Conservation (phyloP, 129 eudicot genomes). For the Sambucus nigra region DNA sequence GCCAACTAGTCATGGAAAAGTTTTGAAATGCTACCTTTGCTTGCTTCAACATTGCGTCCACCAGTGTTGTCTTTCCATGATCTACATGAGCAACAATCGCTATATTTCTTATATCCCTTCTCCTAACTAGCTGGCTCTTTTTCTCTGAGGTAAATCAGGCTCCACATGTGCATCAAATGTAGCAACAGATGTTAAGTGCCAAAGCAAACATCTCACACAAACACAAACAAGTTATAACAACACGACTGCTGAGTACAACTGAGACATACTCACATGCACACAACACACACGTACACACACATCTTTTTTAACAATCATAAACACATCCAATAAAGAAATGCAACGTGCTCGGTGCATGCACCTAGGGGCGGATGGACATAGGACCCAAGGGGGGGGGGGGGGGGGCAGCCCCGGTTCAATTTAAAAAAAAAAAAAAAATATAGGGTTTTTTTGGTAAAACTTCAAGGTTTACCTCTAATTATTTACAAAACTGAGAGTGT, state of each 20-base stretch:
- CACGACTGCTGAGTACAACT: background rate
- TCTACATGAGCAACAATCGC: constrained; percentile 99
- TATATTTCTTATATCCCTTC: constrained; percentile 81
- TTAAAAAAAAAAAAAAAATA: too few species aligned
- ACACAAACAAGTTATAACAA: background rate
- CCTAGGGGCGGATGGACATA: too few species aligned
- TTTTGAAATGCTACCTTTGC: constrained; percentile 51
- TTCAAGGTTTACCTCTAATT: too few species aligned
- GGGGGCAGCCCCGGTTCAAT: too few species aligned
- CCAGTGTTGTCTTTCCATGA: constrained; percentile 97
- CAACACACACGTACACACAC: too few species aligned
- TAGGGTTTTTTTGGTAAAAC: too few species aligned
- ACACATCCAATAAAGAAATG: background rate
- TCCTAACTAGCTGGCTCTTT: constrained; percentile 54
- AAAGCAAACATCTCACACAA: background rate
- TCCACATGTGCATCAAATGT: background rate
- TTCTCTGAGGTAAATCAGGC: constrained; percentile 31
- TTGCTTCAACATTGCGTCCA: constrained; percentile 94
- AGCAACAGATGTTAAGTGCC: background rate
- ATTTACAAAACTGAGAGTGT: too few species aligned
- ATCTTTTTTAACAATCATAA: background rate
- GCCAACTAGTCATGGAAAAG: background rate
- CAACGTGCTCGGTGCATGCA: background rate
- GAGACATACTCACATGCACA: background rate
- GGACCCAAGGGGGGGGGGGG: too few species aligned